Conservation (phyloP, 129 eudicot genomes). For the Solidago caesia region DNA sequence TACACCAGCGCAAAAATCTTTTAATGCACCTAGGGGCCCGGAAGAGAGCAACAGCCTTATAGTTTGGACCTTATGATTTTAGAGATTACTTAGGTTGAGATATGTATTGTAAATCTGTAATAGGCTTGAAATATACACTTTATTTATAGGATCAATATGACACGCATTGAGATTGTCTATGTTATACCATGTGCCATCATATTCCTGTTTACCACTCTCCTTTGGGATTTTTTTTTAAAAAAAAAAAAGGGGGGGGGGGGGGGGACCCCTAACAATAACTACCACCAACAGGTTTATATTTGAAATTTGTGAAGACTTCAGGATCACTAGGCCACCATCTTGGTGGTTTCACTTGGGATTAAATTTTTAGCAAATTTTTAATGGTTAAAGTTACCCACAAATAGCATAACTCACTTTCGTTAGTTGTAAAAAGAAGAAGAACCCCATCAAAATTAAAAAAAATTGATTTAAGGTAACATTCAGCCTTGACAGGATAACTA, state of each 20-base stretch:
- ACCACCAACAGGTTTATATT: too few species aligned
- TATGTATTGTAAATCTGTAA: not conserved
- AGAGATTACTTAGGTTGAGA: not conserved
- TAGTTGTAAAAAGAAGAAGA: too few species aligned
- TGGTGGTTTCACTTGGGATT: not conserved
- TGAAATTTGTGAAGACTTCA: too few species aligned
- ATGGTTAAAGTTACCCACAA: not conserved
- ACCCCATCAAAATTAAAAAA: too few species aligned
- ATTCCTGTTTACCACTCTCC: not conserved
- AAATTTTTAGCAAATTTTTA: not conserved
- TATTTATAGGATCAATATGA: not conserved
- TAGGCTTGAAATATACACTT: not conserved
- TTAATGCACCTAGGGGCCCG: constrained; percentile 9
- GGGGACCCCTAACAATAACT: too few species aligned
- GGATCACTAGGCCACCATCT: too few species aligned
- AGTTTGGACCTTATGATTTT: constrained; percentile 4
- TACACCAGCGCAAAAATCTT: not conserved
- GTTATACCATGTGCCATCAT: not conserved
- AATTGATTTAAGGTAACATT: too few species aligned
- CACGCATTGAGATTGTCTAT: too few species aligned
- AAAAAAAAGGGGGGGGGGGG: too few species aligned
- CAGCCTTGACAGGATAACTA: too few species aligned
- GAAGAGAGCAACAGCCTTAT: not conserved
- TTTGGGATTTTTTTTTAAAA: too few species aligned
- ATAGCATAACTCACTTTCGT: too few species aligned